phyloP scores from a whole-genome alignment of 257 asterid species.

The Solanum chiquidenum region DNA sequence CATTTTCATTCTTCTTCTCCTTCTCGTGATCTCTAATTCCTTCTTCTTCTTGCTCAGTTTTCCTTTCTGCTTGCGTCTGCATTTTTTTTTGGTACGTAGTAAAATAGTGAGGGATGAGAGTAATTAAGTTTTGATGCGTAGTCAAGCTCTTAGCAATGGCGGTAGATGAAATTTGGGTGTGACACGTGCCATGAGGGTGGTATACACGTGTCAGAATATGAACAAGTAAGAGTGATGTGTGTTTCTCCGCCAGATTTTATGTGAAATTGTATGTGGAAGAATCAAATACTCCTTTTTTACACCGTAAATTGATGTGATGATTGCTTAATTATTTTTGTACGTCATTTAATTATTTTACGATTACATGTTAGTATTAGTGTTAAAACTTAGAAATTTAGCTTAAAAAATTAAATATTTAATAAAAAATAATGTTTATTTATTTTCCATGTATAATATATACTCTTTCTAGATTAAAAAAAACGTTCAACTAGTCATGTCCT shows the following conservation, averaged over 20 bases:
- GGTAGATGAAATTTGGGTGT: neutral
- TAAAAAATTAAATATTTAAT: too few relatives aligned
- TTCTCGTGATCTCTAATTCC: neutral
- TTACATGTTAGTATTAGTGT: too few relatives aligned
- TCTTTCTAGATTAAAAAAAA: too few relatives aligned
- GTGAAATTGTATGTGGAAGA: neutral
- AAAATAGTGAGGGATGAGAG: neutral
- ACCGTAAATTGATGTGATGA: too few relatives aligned
- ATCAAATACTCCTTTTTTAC: too few relatives aligned
- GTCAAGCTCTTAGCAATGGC: neutral
- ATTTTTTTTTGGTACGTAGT: neutral
- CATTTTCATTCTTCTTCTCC: neutral
- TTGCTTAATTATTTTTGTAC: too few relatives aligned
- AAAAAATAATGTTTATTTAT: too few relatives aligned
- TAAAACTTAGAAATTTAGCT: too few relatives aligned
- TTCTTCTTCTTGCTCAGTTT: neutral
- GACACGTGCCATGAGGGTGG: neutral
- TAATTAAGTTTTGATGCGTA: neutral
- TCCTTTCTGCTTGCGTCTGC: constrained; percentile 13
- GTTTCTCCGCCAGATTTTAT: neutral
- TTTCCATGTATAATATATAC: too few relatives aligned
- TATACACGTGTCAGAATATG: neutral
- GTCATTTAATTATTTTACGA: too few relatives aligned
- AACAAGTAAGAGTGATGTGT: neutral
- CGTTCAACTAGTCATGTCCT: too few relatives aligned